phyloP scores from a whole-genome alignment of 805 yeast species.

The Blastobotrys mokoenaii region DNA sequence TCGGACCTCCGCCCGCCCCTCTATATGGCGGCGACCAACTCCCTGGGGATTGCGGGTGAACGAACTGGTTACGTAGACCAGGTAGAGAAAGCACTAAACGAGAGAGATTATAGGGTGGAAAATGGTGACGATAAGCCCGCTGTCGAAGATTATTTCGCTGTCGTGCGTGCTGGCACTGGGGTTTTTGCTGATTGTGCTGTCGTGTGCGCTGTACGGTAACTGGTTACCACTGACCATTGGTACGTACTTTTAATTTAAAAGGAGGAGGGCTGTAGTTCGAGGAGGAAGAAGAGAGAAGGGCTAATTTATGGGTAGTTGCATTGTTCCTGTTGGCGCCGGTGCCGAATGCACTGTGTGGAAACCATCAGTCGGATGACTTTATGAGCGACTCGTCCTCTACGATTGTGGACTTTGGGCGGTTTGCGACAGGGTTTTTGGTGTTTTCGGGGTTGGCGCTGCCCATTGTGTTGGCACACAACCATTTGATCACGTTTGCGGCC shows the following conservation, averaged over 20 bases:
- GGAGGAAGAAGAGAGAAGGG: background rate
- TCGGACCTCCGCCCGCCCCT: too few relatives aligned
- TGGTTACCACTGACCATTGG: constrained; percentile 83
- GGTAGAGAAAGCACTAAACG: too few relatives aligned
- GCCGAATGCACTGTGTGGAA: constrained; percentile 54
- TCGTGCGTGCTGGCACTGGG: constrained; percentile 81
- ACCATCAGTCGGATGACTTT: constrained; percentile 46
- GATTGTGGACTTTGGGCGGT: constrained; percentile 72
- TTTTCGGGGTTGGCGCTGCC: constrained; percentile 74
- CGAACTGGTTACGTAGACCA: too few relatives aligned
- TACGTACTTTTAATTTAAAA: constrained; percentile 28
- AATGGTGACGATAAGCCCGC: constrained; percentile 40
- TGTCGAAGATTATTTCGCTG: constrained; percentile 69
- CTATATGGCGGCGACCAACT: too few relatives aligned
- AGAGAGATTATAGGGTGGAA: too few relatives aligned
- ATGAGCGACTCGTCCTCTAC: constrained; percentile 46
- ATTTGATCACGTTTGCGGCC: constrained; percentile 61
- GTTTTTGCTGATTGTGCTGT: constrained; percentile 75
- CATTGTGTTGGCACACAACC: constrained; percentile 64
- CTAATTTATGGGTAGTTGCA: constrained; percentile 31
- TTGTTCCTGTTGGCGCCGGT: constrained; percentile 63
- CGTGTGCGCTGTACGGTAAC: constrained; percentile 80
- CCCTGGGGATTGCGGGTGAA: too few relatives aligned
- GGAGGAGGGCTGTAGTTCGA: background rate
- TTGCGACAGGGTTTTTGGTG: constrained; percentile 66